Conservation (phyloP, 345 rosid species). For the Dovyalis caffra region DNA sequence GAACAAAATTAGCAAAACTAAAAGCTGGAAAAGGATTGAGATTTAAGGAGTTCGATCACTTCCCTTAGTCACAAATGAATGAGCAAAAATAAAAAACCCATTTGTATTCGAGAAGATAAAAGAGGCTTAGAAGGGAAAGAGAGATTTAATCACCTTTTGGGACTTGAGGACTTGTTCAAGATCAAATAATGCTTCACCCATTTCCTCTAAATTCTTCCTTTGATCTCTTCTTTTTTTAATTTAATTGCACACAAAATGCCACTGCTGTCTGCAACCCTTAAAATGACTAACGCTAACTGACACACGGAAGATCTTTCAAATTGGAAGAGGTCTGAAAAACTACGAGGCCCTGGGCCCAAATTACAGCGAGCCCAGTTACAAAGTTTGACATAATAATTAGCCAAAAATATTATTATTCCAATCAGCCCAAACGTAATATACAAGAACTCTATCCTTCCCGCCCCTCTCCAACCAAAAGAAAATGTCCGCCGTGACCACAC, state of each 20-base stretch:
- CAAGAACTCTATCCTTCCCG: not conserved
- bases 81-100: not conserved
- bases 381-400: no score
- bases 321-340: not conserved
- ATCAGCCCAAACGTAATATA: not conserved
- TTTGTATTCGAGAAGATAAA: not conserved
- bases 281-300: not conserved
- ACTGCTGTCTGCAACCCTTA: not conserved
- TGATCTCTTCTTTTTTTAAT: conserved; percentile 1
- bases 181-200: conserved; percentile 40
- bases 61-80: no score
- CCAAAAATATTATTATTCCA: not conserved
- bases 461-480: not conserved
- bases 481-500: not conserved
- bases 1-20: no score
- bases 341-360: not conserved
- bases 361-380: no score
- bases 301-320: not conserved
- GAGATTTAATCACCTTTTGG: conserved; percentile 30
- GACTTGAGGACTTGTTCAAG: conserved; percentile 39
- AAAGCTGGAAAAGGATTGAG: not conserved
- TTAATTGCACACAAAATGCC: not conserved
- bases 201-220: conserved; percentile 17
- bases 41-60: not conserved
- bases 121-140: not conserved